These are phyloP conservation scores for Toxicodendron radicans DNA, from an alignment of 345 rosid genomes.

Conservation along the genomic window DNA sequence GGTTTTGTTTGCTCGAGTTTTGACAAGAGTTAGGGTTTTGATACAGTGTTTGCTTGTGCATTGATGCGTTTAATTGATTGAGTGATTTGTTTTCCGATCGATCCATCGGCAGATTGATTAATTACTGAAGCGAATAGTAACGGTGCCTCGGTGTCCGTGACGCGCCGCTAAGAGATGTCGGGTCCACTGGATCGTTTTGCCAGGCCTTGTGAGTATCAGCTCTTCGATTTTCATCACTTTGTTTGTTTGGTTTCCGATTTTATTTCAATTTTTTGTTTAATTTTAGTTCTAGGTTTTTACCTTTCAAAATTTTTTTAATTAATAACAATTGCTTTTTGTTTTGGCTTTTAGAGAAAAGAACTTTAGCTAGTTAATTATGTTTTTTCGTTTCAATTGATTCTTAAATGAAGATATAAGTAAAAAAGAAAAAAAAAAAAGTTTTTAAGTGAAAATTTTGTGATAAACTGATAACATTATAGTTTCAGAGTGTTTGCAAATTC, in stretches of 20 bases:
- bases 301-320: not conserved
- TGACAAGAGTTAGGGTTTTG: conserved; percentile 25
- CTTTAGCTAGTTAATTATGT: not conserved
- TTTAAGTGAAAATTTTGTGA: not conserved
- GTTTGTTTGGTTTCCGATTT: not conserved
- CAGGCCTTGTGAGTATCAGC: conserved; percentile 74
- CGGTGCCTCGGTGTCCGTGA: conserved; percentile 9
- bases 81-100: conserved; percentile 4
- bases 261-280: not conserved
- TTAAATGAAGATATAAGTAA: not conserved
- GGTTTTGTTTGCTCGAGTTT: not conserved
- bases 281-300: conserved; percentile 33
- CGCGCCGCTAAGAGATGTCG: conserved; percentile 55
- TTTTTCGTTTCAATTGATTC: not conserved
- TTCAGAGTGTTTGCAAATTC: too few species aligned
- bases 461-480: not conserved
- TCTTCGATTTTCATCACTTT: not conserved
- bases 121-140: not conserved
- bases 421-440: not conserved
- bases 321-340: not conserved
- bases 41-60: conserved; percentile 20
- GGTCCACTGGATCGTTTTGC: conserved; percentile 96
- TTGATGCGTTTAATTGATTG: conserved; percentile 28
- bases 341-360: not conserved
- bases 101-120: not conserved